Evolutionary conservation across 2,329 filamentous ascomycete genomes (phyloP).

Genomic region (Tolypocladium endophyticum): DNA sequence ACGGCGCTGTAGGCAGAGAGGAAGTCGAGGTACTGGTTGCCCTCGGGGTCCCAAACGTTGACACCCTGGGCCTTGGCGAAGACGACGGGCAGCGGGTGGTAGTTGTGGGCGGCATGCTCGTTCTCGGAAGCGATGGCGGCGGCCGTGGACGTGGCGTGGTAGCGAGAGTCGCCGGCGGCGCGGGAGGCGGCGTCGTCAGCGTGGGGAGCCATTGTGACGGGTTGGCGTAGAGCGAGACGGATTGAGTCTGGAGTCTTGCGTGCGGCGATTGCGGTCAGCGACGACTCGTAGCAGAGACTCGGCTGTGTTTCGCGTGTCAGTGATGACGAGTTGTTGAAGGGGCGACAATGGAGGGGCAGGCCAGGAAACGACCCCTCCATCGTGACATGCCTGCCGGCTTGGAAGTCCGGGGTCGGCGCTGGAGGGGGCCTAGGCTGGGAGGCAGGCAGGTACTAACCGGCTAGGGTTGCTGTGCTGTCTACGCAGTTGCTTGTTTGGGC

Average conservation of each 20-base stretch:
- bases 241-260: not conserved
- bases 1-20: slow-evolving; percentile 96
- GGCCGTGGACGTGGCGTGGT: slow-evolving; percentile 69
- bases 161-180: slow-evolving; percentile 26
- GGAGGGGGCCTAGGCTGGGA: not conserved
- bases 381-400: not conserved
- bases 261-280: not conserved
- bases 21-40: slow-evolving; percentile 92
- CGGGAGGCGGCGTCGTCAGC: slow-evolving; percentile 30
- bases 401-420: not conserved
- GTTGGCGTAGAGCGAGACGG: not conserved
- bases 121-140: slow-evolving; percentile 73
- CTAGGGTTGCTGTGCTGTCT: not conserved
- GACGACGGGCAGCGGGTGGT: slow-evolving; percentile 91
- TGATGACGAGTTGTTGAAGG: not conserved
- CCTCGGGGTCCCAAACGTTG: slow-evolving; percentile 95
- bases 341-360: not conserved
- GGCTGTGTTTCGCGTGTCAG: not conserved
- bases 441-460: not conserved
- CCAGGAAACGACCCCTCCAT: not conserved
- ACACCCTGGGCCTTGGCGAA: slow-evolving; percentile 78
- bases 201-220: slow-evolving; percentile 47
- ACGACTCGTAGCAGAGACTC: not conserved
- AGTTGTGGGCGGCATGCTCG: slow-evolving; percentile 91
- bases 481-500: slow-evolving; percentile 4